Conservation (phyloP, 371 early-diverging fungal genomes). For the Mucor piriformis region DNA sequence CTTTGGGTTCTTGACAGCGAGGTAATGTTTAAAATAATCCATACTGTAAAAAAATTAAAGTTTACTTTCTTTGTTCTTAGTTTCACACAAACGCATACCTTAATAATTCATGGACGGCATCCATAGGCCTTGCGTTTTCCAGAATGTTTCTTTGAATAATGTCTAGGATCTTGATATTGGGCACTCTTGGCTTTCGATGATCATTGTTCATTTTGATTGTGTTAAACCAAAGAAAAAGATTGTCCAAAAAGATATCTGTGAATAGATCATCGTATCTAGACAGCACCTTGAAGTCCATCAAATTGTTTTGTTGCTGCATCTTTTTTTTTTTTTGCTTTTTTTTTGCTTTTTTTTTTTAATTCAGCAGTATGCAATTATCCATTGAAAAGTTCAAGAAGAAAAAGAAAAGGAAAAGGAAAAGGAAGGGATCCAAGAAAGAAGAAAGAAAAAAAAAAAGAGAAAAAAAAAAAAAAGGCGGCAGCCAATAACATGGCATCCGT, state of each 20-base stretch:
- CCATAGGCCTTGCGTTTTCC: slow-evolving; percentile 42
- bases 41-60: slow-evolving; percentile 37
- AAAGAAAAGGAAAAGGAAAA: slow-evolving; percentile 2
- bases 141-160: slow-evolving; percentile 58
- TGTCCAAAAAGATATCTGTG: slow-evolving; percentile 70
- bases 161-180: slow-evolving; percentile 41
- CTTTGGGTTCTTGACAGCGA: slow-evolving; percentile 32
- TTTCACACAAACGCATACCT: slow-evolving; percentile 41
- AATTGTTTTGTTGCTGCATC: slow-evolving; percentile 13
- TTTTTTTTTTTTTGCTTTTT: slow-evolving; percentile 3
- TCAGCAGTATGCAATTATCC: slow-evolving; percentile 6
- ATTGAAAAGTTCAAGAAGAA: slow-evolving; percentile 3
- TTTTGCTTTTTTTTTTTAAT: neutral
- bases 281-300: slow-evolving; percentile 53
- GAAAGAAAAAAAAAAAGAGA: slow-evolving; percentile 7
- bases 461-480: slow-evolving; percentile 7
- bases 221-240: slow-evolving; percentile 65
- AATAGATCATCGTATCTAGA: slow-evolving; percentile 74
- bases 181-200: slow-evolving; percentile 42
- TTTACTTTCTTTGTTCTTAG: too few species aligned
- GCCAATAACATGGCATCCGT: neutral
- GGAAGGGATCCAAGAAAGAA: neutral
- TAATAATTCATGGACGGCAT: slow-evolving; percentile 50
- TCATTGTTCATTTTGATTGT: slow-evolving; percentile 54
- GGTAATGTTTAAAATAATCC: slow-evolving; percentile 43